Evolutionary conservation across 2,329 filamentous ascomycete species (phyloP).

Genomic region (Aureobasidium pullulans): DNA sequence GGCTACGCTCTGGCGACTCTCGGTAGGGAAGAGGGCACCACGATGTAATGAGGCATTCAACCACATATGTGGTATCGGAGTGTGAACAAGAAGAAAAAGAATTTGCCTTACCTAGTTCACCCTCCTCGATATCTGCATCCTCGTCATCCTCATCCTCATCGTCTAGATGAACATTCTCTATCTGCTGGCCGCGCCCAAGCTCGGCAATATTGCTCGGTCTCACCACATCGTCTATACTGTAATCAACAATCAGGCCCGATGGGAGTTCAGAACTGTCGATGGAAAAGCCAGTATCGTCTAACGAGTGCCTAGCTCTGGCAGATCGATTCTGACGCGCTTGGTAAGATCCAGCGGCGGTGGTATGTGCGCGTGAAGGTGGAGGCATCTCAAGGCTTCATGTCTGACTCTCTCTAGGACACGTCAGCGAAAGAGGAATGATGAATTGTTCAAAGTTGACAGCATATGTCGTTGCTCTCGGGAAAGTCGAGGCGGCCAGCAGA

Average conservation of each 20-base stretch:
- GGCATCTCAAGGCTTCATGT: slow-evolving; percentile 1
- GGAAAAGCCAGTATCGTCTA: slow-evolving; percentile 8
- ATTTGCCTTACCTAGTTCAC: slow-evolving; percentile 1
- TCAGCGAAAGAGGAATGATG: background rate
- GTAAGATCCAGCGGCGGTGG: background rate
- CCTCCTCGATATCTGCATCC: slow-evolving; percentile 1
- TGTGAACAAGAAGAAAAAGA: background rate
- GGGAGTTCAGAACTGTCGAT: slow-evolving; percentile 8
- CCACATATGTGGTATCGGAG: background rate
- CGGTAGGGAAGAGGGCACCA: background rate
- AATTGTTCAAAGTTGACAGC: background rate
- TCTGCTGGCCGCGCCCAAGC: background rate
- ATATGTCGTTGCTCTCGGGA: background rate
- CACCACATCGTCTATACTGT: slow-evolving; percentile 6
- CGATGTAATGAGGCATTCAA: too few relatives aligned
- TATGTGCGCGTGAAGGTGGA: background rate
- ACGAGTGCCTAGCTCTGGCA: slow-evolving; percentile 4
- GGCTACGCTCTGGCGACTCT: background rate
- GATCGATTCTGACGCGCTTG: background rate
- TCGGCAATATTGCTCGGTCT: background rate
- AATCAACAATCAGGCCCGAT: slow-evolving; percentile 1
- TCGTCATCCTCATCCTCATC: slow-evolving; percentile 2
- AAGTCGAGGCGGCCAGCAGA: background rate
- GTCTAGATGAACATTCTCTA: background rate
- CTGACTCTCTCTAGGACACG: background rate